phyloP scores from a whole-genome alignment of 768 basidiomycete genomes.

The Boletellus ananiceps region DNA sequence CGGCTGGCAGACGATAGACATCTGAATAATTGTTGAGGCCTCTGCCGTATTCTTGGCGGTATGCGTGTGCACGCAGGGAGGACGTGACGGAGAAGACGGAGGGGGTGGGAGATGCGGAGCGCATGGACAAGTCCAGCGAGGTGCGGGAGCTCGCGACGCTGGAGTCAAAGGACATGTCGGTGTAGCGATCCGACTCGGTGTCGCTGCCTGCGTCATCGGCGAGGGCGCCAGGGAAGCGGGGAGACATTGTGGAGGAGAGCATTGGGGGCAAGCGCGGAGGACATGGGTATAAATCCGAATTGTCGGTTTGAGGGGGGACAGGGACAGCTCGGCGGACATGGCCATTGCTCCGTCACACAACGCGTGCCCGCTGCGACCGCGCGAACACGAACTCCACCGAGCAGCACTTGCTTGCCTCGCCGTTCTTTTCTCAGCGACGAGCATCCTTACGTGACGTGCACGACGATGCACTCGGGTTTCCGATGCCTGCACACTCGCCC shows the following conservation, averaged over 20 bases:
- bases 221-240: slow-evolving; percentile 6
- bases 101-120: slow-evolving; percentile 60
- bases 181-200: slow-evolving; percentile 39
- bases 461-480: slow-evolving; percentile 9
- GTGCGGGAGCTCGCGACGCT: slow-evolving; percentile 48
- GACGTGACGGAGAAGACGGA: slow-evolving; percentile 68
- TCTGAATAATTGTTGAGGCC: slow-evolving; percentile 75
- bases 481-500: slow-evolving; percentile 5
- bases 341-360: slow-evolving; percentile 25
- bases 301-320: slow-evolving; percentile 6
- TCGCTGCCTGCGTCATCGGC: slow-evolving; percentile 46
- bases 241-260: slow-evolving; percentile 14
- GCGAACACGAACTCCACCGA: slow-evolving; percentile 14
- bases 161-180: slow-evolving; percentile 38
- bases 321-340: slow-evolving; percentile 31
- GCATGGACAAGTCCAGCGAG: slow-evolving; percentile 56
- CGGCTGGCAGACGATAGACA: slow-evolving; percentile 73
- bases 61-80: slow-evolving; percentile 54
- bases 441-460: not conserved
- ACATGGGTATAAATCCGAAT: slow-evolving; percentile 23
- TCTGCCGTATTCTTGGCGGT: slow-evolving; percentile 64
- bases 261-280: slow-evolving; percentile 1
- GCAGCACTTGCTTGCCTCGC: not conserved
- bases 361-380: slow-evolving; percentile 26
- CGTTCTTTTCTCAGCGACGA: slow-evolving; percentile 1